These are phyloP conservation scores for Lasiodiplodia citricola DNA, from an alignment of 2,329 filamentous ascomycete genomes.

Conservation along the genomic window DNA sequence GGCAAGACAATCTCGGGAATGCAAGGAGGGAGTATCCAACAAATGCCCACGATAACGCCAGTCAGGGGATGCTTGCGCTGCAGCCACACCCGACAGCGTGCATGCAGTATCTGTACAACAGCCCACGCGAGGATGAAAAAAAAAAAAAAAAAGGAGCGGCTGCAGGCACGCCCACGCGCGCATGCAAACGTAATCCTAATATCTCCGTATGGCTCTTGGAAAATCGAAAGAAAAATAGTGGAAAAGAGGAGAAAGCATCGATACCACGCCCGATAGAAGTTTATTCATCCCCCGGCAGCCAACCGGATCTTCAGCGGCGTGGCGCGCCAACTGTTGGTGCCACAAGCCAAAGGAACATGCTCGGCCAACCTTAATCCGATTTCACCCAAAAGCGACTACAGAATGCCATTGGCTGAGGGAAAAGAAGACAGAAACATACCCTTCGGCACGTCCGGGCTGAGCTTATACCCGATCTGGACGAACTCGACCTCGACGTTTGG, in stretches of 20 bases:
- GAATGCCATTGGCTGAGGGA: background rate
- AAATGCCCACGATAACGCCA: background rate
- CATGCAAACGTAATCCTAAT: background rate
- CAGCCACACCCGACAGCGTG: slow-evolving; percentile 9
- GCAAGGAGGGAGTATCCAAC: background rate
- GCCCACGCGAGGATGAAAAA: background rate
- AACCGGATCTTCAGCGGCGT: background rate
- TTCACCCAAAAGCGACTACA: background rate
- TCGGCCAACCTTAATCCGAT: background rate
- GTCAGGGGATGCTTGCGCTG: background rate
- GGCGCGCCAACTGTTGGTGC: too few relatives aligned
- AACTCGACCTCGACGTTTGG: slow-evolving; percentile 40
- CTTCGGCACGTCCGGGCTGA: background rate
- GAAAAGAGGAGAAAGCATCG: too few relatives aligned
- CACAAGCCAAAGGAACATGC: background rate
- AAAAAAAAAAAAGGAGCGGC: background rate
- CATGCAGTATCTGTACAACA: slow-evolving; percentile 15
- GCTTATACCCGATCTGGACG: background rate
- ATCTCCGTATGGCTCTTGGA: background rate
- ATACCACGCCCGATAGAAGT: too few relatives aligned
- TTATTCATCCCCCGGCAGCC: too few relatives aligned
- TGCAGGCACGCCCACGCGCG: background rate
- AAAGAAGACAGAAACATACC: background rate
- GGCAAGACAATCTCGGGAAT: background rate
- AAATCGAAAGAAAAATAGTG: too few relatives aligned